These are phyloP conservation scores for Podospora comata DNA, from an alignment of 495 filamentous ascomycete genomes.

Conservation along the genomic window DNA sequence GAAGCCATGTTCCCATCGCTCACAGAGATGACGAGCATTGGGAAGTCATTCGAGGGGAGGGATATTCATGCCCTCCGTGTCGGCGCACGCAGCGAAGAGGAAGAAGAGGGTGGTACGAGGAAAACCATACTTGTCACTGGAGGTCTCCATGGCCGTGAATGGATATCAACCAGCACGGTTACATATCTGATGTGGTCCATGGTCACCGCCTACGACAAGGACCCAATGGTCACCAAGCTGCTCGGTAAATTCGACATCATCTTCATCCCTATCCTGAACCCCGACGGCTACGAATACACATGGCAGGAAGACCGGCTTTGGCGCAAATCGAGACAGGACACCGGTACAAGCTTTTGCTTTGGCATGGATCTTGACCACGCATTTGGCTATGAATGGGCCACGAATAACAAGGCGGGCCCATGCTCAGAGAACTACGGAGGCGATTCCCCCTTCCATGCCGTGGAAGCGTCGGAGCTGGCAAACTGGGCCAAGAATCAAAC, in stretches of 20 bases:
- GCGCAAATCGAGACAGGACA: slow-evolving; percentile 91
- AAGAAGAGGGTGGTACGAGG: slow-evolving; percentile 38
- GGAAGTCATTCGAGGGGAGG: slow-evolving; percentile 78
- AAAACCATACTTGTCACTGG: slow-evolving; percentile 83
- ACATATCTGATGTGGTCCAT: slow-evolving; percentile 87
- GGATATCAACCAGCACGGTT: slow-evolving; percentile 93
- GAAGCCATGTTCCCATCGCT: slow-evolving; percentile 83
- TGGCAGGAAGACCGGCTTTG: slow-evolving; percentile 91
- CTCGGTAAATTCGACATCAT: slow-evolving; percentile 80
- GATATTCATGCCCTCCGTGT: slow-evolving; percentile 79
- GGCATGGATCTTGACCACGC: slow-evolving; percentile 87
- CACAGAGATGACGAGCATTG: slow-evolving; percentile 69
- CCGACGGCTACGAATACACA: slow-evolving; percentile 90
- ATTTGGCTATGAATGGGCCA: slow-evolving; percentile 83
- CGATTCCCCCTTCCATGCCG: slow-evolving; percentile 74
- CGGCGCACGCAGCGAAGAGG: slow-evolving; percentile 54
- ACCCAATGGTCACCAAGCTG: slow-evolving; percentile 64
- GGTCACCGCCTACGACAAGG: slow-evolving; percentile 73
- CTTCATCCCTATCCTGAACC: slow-evolving; percentile 84
- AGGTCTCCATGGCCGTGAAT: slow-evolving; percentile 88
- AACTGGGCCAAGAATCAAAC: slow-evolving; percentile 87
- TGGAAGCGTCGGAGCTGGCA: slow-evolving; percentile 72
- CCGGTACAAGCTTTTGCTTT: slow-evolving; percentile 74
- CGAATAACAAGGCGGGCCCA: slow-evolving; percentile 66
- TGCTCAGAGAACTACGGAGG: slow-evolving; percentile 93